Percentiles rank a stretch among this genome's conserved stretches.
These are phyloP conservation scores for Venturia effusa DNA, from an alignment of 2,329 filamentous ascomycete genomes.

Conservation along the genomic window DNA sequence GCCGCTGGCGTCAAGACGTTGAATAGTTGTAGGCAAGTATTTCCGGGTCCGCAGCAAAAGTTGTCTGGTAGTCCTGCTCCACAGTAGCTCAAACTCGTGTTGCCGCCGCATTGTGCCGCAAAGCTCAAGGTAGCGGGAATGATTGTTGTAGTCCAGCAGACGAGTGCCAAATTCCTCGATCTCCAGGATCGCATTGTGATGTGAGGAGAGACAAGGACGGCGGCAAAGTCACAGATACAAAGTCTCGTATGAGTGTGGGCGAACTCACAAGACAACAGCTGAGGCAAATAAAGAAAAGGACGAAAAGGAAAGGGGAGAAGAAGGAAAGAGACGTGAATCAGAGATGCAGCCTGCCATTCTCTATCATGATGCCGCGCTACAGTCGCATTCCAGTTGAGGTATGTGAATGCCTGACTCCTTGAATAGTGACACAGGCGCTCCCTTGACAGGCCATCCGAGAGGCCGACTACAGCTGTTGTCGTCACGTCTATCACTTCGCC, in stretches of 20 bases:
- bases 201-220: background rate
- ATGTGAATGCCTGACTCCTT: background rate
- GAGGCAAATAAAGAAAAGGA: background rate
- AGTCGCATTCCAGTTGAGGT: conserved; percentile 1
- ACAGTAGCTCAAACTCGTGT: conserved; percentile 41
- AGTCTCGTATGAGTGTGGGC: background rate
- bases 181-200: conserved; percentile 4
- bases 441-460: background rate
- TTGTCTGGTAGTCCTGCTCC: conserved; percentile 44
- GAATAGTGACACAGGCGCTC: conserved; percentile 1
- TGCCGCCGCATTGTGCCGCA: conserved; percentile 35
- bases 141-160: background rate
- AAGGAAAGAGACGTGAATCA: background rate
- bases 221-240: background rate
- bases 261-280: background rate
- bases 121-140: background rate
- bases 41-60: conserved; percentile 53
- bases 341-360: background rate
- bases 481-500: background rate
- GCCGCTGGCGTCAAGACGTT: conserved; percentile 46
- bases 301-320: background rate
- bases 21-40: conserved; percentile 48
- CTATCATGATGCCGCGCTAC: background rate
- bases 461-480: background rate
- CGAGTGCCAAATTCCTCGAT: background rate